Evolutionary conservation across 352 stramenopile genomes (phyloP).

Genomic region (Phytophthora sansomeana): DNA sequence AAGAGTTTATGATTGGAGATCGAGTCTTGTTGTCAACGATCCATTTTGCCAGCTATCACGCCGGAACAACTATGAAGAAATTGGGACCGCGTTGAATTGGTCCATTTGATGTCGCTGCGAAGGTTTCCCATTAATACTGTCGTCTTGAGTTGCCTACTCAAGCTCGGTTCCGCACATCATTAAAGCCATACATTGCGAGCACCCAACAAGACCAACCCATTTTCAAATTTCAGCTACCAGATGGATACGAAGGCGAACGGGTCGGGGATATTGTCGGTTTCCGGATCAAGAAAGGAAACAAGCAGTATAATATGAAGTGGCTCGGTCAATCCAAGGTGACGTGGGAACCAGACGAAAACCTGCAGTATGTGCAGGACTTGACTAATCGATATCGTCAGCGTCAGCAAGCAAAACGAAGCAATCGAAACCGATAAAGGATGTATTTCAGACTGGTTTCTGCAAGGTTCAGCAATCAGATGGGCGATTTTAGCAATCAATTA

Average conservation of each 20-base stretch:
- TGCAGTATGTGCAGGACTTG: neutral
- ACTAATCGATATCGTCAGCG: neutral
- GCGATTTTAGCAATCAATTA: no score
- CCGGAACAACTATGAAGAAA: no score
- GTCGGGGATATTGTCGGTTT: conserved; percentile 3
- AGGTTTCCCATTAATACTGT: conserved; percentile 18
- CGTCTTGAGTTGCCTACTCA: conserved; percentile 8
- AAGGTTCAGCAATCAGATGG: no score
- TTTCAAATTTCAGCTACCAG: conserved; percentile 2
- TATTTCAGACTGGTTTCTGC: no score
- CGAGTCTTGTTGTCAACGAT: no score
- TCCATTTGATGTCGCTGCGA: conserved; percentile 4
- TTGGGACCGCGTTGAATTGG: no score
- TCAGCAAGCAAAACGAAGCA: no score
- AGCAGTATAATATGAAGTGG: conserved; percentile 2
- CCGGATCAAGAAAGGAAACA: neutral
- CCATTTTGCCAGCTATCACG: no score
- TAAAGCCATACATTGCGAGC: neutral
- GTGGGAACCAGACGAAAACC: neutral
- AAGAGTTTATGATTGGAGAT: no score
- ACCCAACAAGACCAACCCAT: neutral
- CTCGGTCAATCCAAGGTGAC: neutral
- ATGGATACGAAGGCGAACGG: conserved; percentile 4
- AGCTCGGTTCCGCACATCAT: conserved; percentile 11
- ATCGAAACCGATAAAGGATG: no score